phyloP scores from a whole-genome alignment of 2,329 filamentous ascomycete species.

The Xylaria multiplex region DNA sequence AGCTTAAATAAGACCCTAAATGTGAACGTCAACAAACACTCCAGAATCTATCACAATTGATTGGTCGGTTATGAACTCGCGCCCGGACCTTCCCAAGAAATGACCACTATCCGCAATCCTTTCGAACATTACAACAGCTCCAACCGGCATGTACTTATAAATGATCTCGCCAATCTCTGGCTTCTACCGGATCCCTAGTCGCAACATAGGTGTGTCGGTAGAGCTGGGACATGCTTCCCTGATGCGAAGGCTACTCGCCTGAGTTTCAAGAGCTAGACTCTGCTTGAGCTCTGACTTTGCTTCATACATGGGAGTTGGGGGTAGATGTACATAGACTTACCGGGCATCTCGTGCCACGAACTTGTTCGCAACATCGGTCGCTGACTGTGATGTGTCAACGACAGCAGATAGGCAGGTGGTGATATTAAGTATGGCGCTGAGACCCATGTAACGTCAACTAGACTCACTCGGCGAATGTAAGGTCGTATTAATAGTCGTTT shows the following conservation, averaged over 20 bases:
- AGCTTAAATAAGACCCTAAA: too few species aligned
- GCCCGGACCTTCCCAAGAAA: too few species aligned
- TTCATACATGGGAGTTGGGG: background rate
- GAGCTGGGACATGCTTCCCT: conserved; percentile 41
- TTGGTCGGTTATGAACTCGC: too few species aligned
- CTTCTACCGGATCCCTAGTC: conserved; percentile 29
- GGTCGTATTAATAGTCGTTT: background rate
- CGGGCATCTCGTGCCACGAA: conserved; percentile 37
- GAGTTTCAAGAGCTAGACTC: conserved; percentile 35
- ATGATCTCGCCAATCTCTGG: background rate
- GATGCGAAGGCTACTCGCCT: conserved; percentile 34
- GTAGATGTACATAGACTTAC: conserved; percentile 11
- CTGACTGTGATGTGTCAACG: conserved; percentile 17
- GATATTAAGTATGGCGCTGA: conserved; percentile 37
- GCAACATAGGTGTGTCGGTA: conserved; percentile 37
- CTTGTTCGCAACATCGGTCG: conserved; percentile 37
- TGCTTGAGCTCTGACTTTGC: too few species aligned
- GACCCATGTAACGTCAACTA: conserved; percentile 35
- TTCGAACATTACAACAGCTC: too few species aligned
- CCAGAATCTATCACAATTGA: too few species aligned
- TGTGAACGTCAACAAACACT: too few species aligned
- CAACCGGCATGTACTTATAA: too few species aligned
- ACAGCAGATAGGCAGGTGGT: conserved; percentile 37
- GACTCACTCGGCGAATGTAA: conserved; percentile 33
- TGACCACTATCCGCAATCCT: too few species aligned